Evolutionary conservation across 257 asterid species (phyloP), one percentile per base, ranked within the genome.

Genomic region (Fraxinus anomala): DNA sequence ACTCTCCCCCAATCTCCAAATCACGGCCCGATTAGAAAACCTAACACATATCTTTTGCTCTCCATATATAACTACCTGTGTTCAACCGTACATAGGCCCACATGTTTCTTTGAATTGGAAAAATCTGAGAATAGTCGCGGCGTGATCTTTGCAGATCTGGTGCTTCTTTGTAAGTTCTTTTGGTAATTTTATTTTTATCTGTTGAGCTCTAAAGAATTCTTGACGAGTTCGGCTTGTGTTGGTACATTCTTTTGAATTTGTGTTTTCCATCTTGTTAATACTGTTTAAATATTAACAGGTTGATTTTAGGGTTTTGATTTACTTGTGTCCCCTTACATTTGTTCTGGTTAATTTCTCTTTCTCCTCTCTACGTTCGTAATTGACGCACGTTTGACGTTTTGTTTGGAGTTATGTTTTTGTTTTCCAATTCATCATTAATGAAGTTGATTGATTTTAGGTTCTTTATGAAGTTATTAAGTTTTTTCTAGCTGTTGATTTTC

Each of bases 111-210:
- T 3, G 34, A 85, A 75, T 77, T 80, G 65, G 75, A 59, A 69
- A 14, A 75, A 76, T 73, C 66, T 83, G 6, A 11, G 82, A 30
- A 59, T 71, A 33, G 81, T 72, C 73, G 73, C 36, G 83, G 80
- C 65, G 79, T 80, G 82, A 85, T 81, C 77, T 76, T 76, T 37
- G 78, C 85, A 75, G 88, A 88, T 88, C 89, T 78, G 88, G 76
- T 80, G 82, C 70, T 36, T 34, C 36, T 77, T 30, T 85, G 81
- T 82, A 23, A 76, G 83, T 19, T 11, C 42, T 28, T 67, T 12
- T 39, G 13, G 66, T 68, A 9, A 40, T 68, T 73, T 69, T 1
- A 6, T 28, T 42, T 54, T 73, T 1, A 17, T 81, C 19, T 49
- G 12, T 36, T 66, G 51, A 6, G 54, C 34, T 70, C 78, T 51